A percentile compares a stretch with the other conserved stretches of the same genome.
phyloP scores from a whole-genome alignment of 495 filamentous ascomycete species.

The Penicillium maclennaniae region DNA sequence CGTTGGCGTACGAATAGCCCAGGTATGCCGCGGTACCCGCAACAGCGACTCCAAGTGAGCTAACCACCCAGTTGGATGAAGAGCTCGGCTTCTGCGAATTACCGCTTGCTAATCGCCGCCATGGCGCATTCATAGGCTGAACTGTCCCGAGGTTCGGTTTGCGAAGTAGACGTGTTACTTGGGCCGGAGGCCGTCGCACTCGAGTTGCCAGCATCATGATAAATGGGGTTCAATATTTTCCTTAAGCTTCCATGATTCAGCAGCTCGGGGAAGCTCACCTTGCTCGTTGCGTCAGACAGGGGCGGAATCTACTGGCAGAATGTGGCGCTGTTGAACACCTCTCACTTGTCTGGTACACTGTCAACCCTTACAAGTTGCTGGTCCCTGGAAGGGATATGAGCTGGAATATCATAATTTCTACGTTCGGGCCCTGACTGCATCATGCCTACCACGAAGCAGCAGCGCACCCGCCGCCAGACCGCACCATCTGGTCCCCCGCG shows the following conservation, averaged over 20 bases:
- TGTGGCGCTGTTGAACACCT: constrained; percentile 22
- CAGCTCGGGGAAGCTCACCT: constrained; percentile 18
- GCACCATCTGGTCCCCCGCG: constrained; percentile 38
- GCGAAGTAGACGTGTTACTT: constrained; percentile 17
- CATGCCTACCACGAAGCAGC: constrained; percentile 28
- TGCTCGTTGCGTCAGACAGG: constrained; percentile 30
- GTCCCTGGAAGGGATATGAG: constrained; percentile 11
- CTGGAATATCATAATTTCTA: not conserved
- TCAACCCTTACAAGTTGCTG: not conserved
- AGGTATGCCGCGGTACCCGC: constrained; percentile 35
- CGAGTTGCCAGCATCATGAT: constrained; percentile 30
- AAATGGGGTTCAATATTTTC: not conserved
- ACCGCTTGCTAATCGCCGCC: constrained; percentile 33
- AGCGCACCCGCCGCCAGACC: constrained; percentile 42
- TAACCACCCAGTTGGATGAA: constrained; percentile 33
- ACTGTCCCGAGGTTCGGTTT: constrained; percentile 14
- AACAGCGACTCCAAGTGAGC: constrained; percentile 32
- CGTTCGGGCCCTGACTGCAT: constrained; percentile 11
- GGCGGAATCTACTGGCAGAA: constrained; percentile 41
- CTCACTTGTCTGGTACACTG: constrained; percentile 8
- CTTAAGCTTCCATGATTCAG: constrained; percentile 1
- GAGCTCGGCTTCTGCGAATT: constrained; percentile 15
- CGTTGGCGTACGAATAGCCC: constrained; percentile 33
- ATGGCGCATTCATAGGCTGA: constrained; percentile 21
- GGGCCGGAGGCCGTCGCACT: constrained; percentile 24